phyloP scores from a whole-genome alignment of 371 early-diverging fungal genomes.

The Actinomortierella wolfii region DNA sequence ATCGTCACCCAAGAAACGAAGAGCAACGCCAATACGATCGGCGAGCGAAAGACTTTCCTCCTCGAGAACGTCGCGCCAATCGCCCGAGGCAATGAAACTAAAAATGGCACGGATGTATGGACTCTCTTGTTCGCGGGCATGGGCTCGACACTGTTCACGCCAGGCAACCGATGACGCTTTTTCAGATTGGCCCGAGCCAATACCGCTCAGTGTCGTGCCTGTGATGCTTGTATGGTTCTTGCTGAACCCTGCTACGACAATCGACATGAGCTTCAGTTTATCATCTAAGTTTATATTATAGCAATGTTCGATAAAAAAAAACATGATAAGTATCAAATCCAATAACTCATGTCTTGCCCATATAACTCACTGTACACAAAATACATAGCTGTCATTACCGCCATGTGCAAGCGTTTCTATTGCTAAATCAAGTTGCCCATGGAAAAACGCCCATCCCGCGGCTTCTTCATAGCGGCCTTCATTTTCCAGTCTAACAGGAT shows the following conservation, averaged over 20 bases:
- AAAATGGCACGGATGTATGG: conserved; percentile 84
- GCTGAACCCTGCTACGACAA: conserved; percentile 72
- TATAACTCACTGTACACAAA: too few species aligned
- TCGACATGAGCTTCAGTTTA: conserved; percentile 76
- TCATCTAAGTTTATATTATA: conserved; percentile 61
- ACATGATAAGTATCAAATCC: not conserved
- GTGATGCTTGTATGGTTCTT: conserved; percentile 29
- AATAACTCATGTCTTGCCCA: not conserved
- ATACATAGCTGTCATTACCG: conserved; percentile 45
- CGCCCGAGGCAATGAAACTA: conserved; percentile 73
- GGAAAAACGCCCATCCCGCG: conserved; percentile 87
- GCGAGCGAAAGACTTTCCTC: conserved; percentile 60
- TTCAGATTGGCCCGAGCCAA: conserved; percentile 32
- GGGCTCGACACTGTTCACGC: conserved; percentile 64
- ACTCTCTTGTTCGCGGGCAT: conserved; percentile 66
- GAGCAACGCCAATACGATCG: conserved; percentile 80
- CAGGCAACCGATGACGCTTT: conserved; percentile 52
- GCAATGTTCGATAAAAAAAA: conserved; percentile 1
- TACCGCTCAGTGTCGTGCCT: conserved; percentile 9
- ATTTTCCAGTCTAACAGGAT: conserved; percentile 61
- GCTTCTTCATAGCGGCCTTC: conserved; percentile 78
- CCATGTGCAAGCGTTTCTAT: conserved; percentile 71
- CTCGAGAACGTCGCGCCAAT: conserved; percentile 74
- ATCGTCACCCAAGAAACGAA: conserved; percentile 76
- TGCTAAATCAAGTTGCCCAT: conserved; percentile 74